Evolutionary conservation across 148 eudicot species (phyloP), one percentile per base, ranked within the genome.

Genomic region (Oxyria digyna): DNA sequence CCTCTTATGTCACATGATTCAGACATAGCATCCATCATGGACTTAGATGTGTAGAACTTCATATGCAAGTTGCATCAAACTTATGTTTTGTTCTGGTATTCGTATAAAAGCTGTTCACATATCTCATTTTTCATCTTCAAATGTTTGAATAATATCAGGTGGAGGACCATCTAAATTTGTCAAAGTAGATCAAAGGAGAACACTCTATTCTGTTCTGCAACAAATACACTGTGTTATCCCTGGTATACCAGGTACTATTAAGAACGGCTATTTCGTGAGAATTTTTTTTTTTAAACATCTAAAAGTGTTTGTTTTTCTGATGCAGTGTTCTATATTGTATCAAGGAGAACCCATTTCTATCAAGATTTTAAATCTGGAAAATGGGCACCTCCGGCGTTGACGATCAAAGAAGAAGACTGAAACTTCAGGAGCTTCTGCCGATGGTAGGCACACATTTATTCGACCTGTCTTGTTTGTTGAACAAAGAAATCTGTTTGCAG

Each of bases 291-390:
- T 35, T 35, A 3, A n/a, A 33, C 6, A 2, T 42, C 73, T 67
- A 10, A 65, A 29, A 59, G 37, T 67, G 42, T 50, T 62, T 27
- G 59, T 71, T 31, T 20, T 66, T 38, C 69, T n/a, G 45, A 21
- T 83, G 81, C 87, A 93, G 96, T 93, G 63, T 90, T 93, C 79
- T 89, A 75, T 42, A 78, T 85, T 24, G 90, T 89, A 50, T 93
- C 98, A 13, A 87, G 71, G 68, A 75, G 42, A 45, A 84, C 95
- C 29, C 73, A 81, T 82, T 90, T 88, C 80, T 93, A 90, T 69
- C 74, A 71, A 41, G 85, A 83, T 52, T 94, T 94, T 79, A 90
- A 79, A 80, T 72, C 87, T 62, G 97, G 98, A 46, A 85, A 80
- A 18, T 94, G 96, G 98, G 35, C 80, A 71, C 75, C 72, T 57